phyloP scores from a whole-genome alignment of 2,329 filamentous ascomycete species.

The Ophiocordyceps camponoti-saundersi region DNA sequence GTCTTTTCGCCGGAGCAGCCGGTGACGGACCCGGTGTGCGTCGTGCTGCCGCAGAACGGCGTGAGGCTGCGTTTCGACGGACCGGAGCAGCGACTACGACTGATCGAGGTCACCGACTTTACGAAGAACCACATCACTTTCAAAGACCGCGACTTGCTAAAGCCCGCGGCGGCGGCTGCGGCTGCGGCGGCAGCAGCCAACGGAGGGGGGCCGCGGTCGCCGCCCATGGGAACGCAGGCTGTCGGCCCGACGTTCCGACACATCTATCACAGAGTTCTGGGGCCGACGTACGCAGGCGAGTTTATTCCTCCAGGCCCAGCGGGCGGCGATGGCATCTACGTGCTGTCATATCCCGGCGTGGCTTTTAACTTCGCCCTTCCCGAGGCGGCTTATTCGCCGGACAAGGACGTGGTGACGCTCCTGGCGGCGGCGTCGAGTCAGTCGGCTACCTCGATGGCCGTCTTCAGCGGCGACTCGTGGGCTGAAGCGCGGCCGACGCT shows the following conservation, averaged over 20 bases:
- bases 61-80: conserved; percentile 86
- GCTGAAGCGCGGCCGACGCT: conserved; percentile 60
- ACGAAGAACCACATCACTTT: conserved; percentile 70
- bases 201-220: conserved; percentile 10
- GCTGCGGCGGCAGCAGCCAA: conserved; percentile 8
- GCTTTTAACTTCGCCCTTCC: conserved; percentile 80
- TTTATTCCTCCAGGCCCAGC: conserved; percentile 52
- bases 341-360: conserved; percentile 86
- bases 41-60: conserved; percentile 71
- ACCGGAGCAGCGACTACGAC: conserved; percentile 72
- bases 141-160: conserved; percentile 62
- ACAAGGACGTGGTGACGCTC: conserved; percentile 70
- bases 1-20: conserved; percentile 63
- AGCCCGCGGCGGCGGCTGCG: conserved; percentile 27
- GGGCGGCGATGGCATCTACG: conserved; percentile 54
- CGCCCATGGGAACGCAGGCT: conserved; percentile 14
- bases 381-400: conserved; percentile 54
- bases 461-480: conserved; percentile 87
- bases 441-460: conserved; percentile 69
- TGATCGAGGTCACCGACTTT: conserved; percentile 87
- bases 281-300: conserved; percentile 86
- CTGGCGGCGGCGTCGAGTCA: conserved; percentile 64
- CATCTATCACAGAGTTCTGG: conserved; percentile 85
- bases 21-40: conserved; percentile 54
- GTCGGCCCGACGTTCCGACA: conserved; percentile 65